phyloP scores from a whole-genome alignment of 179 eudicot genomes.

The Amaranthus tricolor region DNA sequence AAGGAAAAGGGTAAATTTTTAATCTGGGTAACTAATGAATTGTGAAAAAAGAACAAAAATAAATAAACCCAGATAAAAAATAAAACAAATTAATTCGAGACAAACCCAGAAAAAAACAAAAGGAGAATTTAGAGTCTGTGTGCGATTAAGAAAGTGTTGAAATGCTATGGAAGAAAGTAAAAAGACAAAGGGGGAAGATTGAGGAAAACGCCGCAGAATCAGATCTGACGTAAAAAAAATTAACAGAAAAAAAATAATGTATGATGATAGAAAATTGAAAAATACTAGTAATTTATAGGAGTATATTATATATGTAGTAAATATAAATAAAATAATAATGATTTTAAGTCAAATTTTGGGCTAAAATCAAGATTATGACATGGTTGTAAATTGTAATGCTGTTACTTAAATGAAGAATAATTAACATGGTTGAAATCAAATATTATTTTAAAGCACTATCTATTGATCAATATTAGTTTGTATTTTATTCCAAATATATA shows the following conservation, averaged over 20 bases:
- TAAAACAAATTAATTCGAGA: neutral
- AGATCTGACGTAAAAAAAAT: constrained; percentile 24
- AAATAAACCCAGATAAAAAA: neutral
- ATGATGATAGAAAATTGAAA: neutral
- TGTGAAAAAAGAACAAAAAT: too few relatives aligned
- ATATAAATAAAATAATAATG: neutral
- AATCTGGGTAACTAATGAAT: too few relatives aligned
- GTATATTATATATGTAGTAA: neutral
- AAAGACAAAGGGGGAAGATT: constrained; percentile 1
- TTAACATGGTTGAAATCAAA: too few relatives aligned
- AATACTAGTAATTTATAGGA: too few relatives aligned
- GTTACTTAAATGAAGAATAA: too few relatives aligned
- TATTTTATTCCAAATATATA: too few relatives aligned
- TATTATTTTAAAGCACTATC: too few relatives aligned
- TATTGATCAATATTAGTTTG: too few relatives aligned
- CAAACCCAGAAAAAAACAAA: constrained; percentile 22
- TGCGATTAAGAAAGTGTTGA: constrained; percentile 15
- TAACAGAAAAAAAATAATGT: neutral
- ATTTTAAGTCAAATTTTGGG: too few relatives aligned
- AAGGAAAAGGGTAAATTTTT: too few relatives aligned
- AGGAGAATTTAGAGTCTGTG: constrained; percentile 9
- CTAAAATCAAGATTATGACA: too few relatives aligned
- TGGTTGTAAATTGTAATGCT: too few relatives aligned
- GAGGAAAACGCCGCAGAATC: constrained; percentile 28
- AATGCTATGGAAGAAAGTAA: neutral